A percentile compares a stretch with the other conserved stretches of the same genome.
phyloP scores from a whole-genome alignment of 768 basidiomycete genomes.

The Lentinula sp. region DNA sequence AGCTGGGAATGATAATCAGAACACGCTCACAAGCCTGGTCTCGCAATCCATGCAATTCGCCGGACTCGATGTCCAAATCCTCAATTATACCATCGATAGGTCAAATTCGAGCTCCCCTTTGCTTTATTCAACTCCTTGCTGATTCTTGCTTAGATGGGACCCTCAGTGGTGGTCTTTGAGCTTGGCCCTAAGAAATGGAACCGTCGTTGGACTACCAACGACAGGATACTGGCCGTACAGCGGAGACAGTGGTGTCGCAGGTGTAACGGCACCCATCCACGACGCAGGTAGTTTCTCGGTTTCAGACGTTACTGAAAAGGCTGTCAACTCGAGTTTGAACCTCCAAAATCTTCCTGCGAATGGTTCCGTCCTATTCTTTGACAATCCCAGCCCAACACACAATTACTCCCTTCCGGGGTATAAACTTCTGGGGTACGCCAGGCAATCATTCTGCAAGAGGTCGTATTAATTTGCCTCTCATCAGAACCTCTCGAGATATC shows the following conservation, averaged over 20 bases:
- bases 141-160: conserved; percentile 18
- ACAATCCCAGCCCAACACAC: conserved; percentile 24
- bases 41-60: conserved; percentile 19
- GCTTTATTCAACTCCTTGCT: not conserved
- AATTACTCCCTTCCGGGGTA: conserved; percentile 23
- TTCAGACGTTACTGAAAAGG: conserved; percentile 10
- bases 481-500: conserved; percentile 19
- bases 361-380: conserved; percentile 22
- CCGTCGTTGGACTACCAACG: conserved; percentile 21
- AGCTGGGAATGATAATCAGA: conserved; percentile 27
- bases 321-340: conserved; percentile 14
- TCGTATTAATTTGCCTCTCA: not conserved
- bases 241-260: conserved; percentile 20
- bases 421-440: conserved; percentile 18
- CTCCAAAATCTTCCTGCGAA: conserved; percentile 12
- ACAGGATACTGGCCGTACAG: conserved; percentile 26
- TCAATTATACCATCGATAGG: conserved; percentile 20
- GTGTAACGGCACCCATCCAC: conserved; percentile 19
- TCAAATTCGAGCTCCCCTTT: conserved; percentile 1
- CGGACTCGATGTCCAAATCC: conserved; percentile 17
- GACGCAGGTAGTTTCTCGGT: conserved; percentile 13
- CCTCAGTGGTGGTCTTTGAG: conserved; percentile 26
- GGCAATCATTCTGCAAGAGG: not conserved
- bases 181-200: conserved; percentile 23
- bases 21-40: conserved; percentile 19